A percentile compares a stretch with the other conserved stretches of the same genome.
These are phyloP conservation scores for Litsea cubeba DNA, from an alignment of 164 flowering plant genomes.

Conservation along the genomic window DNA sequence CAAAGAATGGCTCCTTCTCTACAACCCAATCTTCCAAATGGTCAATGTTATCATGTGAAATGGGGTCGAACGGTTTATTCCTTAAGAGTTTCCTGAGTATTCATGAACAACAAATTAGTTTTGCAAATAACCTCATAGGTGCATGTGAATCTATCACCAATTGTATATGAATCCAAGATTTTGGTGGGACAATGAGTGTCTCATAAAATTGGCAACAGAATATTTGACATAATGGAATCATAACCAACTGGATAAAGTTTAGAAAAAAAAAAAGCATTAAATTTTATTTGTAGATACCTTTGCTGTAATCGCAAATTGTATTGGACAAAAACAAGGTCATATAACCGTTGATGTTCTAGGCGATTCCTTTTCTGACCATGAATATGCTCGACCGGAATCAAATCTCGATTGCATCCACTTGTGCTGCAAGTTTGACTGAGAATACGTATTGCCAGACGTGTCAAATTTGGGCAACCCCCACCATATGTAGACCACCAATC, in stretches of 20 bases:
- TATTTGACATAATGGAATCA: background rate
- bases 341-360: slow-evolving; percentile 63
- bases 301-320: slow-evolving; percentile 57
- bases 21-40: slow-evolving; percentile 58
- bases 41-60: slow-evolving; percentile 36
- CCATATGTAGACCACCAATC: slow-evolving; percentile 99
- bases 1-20: slow-evolving; percentile 34
- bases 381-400: slow-evolving; percentile 39
- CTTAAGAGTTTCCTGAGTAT: slow-evolving; percentile 24
- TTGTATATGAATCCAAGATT: background rate
- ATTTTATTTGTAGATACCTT: slow-evolving; percentile 31
- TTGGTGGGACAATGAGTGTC: background rate
- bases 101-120: slow-evolving; percentile 1
- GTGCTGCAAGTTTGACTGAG: slow-evolving; percentile 76
- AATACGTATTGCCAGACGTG: slow-evolving; percentile 68
- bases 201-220: too few relatives aligned
- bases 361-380: slow-evolving; percentile 43
- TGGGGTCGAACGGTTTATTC: slow-evolving; percentile 39
- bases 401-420: slow-evolving; percentile 27
- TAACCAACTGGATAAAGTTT: background rate
- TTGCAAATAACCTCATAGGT: background rate
- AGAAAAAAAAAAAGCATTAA: background rate
- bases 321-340: slow-evolving; percentile 66
- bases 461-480: slow-evolving; percentile 81
- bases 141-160: background rate